Conservation (phyloP, 805 yeast species). For the Blastobotrys robertii region DNA sequence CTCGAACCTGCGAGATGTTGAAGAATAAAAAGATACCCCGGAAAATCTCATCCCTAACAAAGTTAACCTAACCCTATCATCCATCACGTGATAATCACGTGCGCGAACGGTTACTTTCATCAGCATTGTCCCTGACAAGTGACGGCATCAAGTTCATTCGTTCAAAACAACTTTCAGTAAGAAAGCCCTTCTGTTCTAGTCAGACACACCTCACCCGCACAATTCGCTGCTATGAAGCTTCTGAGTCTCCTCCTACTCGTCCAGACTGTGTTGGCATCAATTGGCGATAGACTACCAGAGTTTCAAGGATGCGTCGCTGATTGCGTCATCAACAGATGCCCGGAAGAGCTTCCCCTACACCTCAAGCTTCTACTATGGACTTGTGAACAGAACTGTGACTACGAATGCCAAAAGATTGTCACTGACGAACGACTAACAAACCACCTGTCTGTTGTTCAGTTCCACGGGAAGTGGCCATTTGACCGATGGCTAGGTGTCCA, state of each 20-base stretch:
- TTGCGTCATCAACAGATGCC: conserved; percentile 31
- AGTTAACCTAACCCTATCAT: too few relatives aligned
- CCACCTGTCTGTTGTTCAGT: conserved; percentile 60
- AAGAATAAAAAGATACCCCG: too few relatives aligned
- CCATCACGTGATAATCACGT: not conserved
- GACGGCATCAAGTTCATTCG: not conserved
- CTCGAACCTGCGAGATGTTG: too few relatives aligned
- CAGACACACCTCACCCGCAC: too few relatives aligned
- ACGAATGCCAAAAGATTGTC: conserved; percentile 76
- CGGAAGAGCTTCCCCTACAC: conserved; percentile 31
- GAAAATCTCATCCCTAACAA: too few relatives aligned
- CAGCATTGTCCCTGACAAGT: too few relatives aligned
- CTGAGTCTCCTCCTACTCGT: not conserved
- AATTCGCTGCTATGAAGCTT: too few relatives aligned
- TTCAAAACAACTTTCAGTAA: not conserved
- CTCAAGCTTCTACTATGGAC: conserved; percentile 55
- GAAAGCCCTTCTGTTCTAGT: not conserved
- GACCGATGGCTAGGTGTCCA: conserved; percentile 67
- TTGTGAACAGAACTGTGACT: conserved; percentile 78
- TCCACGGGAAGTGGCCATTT: conserved; percentile 98
- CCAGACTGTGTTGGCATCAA: conserved; percentile 28
- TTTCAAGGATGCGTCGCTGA: conserved; percentile 36
- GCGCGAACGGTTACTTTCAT: not conserved
- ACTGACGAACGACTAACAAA: conserved; percentile 42
- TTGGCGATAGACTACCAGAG: conserved; percentile 42